These are phyloP conservation scores for Verticillium albo-atrum DNA, from an alignment of 2,329 filamentous ascomycete genomes.

Conservation along the genomic window DNA sequence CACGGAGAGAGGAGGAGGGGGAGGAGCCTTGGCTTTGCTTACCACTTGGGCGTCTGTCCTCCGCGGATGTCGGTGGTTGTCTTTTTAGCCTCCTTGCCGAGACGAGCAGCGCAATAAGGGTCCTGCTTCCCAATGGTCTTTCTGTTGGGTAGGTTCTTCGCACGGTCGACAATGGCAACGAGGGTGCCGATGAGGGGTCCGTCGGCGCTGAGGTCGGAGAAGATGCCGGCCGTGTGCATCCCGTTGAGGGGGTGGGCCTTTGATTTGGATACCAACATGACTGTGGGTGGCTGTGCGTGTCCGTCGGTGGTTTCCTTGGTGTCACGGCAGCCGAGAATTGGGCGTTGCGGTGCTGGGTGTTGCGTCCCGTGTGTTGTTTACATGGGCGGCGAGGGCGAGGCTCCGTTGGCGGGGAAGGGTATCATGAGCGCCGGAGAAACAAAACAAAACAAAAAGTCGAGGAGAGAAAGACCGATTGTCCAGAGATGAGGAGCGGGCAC, in stretches of 20 bases:
- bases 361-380: background rate
- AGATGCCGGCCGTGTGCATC: conserved; percentile 87
- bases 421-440: background rate
- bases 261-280: conserved; percentile 46
- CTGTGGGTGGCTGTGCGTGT: conserved; percentile 7
- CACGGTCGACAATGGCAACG: conserved; percentile 86
- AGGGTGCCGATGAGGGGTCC: conserved; percentile 91
- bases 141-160: conserved; percentile 93
- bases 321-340: background rate
- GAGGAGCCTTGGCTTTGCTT: conserved; percentile 19
- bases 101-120: conserved; percentile 87
- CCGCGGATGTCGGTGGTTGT: conserved; percentile 90
- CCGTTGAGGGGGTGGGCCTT: conserved; percentile 54
- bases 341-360: background rate
- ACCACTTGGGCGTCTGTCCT: conserved; percentile 95
- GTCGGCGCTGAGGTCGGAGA: conserved; percentile 88
- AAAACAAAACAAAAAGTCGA: conserved; percentile 2
- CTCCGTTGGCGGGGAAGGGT: background rate
- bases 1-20: background rate
- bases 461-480: background rate
- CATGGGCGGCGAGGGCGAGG: background rate
- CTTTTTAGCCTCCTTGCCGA: conserved; percentile 97
- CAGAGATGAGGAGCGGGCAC: background rate
- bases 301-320: background rate
- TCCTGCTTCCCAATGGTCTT: conserved; percentile 99